These are phyloP conservation scores for Acanthamoeba royreba DNA, from an alignment of 208 protist genomes.

Conservation along the genomic window DNA sequence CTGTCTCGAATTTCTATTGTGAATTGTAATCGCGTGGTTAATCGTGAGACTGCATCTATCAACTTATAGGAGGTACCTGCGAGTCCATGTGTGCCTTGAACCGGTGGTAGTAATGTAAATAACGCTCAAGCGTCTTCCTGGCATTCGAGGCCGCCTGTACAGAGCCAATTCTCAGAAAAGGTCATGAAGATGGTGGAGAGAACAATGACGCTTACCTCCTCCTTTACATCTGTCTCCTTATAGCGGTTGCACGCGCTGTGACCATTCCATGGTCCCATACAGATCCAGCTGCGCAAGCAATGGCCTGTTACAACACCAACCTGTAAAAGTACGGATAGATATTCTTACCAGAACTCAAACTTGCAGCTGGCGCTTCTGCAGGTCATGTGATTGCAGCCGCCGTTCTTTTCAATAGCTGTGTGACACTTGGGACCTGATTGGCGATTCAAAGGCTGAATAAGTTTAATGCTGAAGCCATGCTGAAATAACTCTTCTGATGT, in stretches of 20 bases:
- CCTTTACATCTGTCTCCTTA: not conserved
- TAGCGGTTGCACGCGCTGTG: slow-evolving; percentile 1
- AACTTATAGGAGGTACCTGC: not conserved
- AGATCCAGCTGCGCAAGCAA: slow-evolving; percentile 36
- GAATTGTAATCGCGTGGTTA: not conserved
- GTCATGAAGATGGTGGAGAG: not conserved
- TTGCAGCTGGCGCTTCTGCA: not conserved
- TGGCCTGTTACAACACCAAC: not conserved
- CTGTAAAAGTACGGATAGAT: too few species aligned
- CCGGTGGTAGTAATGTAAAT: slow-evolving; percentile 25
- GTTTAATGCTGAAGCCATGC: too few species aligned
- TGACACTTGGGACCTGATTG: slow-evolving; percentile 60
- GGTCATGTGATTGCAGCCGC: not conserved
- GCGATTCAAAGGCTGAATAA: too few species aligned
- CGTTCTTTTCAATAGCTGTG: slow-evolving; percentile 69
- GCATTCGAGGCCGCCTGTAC: not conserved
- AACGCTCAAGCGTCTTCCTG: slow-evolving; percentile 7
- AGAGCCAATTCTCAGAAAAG: not conserved
- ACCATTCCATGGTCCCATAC: not conserved
- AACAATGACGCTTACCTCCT: not conserved
- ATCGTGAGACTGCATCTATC: not conserved
- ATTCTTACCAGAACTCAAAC: not conserved
- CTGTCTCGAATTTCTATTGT: slow-evolving; percentile 5
- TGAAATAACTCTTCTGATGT: too few species aligned
- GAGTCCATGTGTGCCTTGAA: slow-evolving; percentile 33